These are phyloP conservation scores for Phytophthora pluvialis DNA, from an alignment of 352 stramenopile species.

Conservation along the genomic window DNA sequence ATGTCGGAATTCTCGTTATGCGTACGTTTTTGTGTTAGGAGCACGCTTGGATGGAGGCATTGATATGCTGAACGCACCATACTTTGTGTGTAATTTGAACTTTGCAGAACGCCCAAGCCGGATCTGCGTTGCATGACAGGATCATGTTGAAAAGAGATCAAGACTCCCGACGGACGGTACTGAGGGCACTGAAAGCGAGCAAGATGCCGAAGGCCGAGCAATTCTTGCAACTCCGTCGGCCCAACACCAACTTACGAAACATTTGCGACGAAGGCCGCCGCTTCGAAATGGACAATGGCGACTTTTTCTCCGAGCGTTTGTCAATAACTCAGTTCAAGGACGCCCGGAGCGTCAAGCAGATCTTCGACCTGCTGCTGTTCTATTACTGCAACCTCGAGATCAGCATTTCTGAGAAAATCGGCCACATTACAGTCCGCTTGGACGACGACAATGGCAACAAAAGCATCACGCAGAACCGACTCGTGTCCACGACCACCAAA, in stretches of 20 bases:
- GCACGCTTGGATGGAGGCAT: background rate
- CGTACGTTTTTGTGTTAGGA: conserved; percentile 8
- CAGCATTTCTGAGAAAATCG: conserved; percentile 62
- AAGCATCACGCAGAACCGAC: conserved; percentile 52
- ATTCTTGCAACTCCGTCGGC: conserved; percentile 34
- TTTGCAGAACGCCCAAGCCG: conserved; percentile 25
- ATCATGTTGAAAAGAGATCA: conserved; percentile 22
- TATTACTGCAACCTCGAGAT: conserved; percentile 70
- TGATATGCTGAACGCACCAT: background rate
- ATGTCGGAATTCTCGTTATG: conserved; percentile 40
- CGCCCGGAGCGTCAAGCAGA: conserved; percentile 43
- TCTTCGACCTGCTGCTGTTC: conserved; percentile 60
- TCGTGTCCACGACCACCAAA: conserved; percentile 47
- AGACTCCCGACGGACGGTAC: conserved; percentile 13
- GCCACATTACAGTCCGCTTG: conserved; percentile 62
- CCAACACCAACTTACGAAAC: conserved; percentile 27
- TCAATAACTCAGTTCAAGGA: conserved; percentile 53
- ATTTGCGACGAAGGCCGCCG: conserved; percentile 39
- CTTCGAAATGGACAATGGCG: conserved; percentile 50
- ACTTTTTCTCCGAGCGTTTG: conserved; percentile 56
- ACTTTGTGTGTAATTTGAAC: background rate
- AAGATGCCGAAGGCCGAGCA: conserved; percentile 33
- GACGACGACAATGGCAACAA: conserved; percentile 56
- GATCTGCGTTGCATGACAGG: conserved; percentile 26
- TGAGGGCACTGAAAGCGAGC: conserved; percentile 30